These are phyloP conservation scores for Tricholoma saponaceum DNA, from an alignment of 768 basidiomycete species.

Conservation along the genomic window DNA sequence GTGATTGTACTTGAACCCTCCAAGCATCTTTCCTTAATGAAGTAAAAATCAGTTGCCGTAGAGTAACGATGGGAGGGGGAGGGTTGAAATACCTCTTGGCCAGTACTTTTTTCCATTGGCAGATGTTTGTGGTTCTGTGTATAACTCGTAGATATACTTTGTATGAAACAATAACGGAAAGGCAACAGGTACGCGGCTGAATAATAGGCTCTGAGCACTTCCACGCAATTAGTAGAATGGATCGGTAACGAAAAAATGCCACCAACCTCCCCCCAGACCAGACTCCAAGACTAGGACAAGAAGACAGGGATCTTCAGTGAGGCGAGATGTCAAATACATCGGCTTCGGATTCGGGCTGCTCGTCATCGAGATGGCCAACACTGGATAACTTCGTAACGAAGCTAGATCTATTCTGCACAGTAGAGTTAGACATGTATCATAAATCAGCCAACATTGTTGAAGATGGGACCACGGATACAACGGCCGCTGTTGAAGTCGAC, in stretches of 20 bases:
- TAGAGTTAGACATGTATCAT: too few species aligned
- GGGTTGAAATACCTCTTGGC: neutral
- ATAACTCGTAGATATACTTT: neutral
- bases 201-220: neutral
- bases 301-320: neutral
- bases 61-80: neutral
- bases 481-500: too few species aligned
- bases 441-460: too few species aligned
- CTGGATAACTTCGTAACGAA: neutral
- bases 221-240: neutral
- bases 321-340: neutral
- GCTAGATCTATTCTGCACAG: too few species aligned
- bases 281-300: neutral
- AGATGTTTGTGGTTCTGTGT: neutral
- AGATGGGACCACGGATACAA: too few species aligned
- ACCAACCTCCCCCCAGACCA: neutral
- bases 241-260: neutral
- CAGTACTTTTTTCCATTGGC: neutral
- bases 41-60: neutral
- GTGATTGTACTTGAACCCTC: neutral
- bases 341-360: neutral
- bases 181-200: neutral
- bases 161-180: neutral
- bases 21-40: neutral
- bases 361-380: neutral